Percentiles rank a stretch among this genome's conserved stretches.
These are phyloP conservation scores for Aspergillus piperis DNA, from an alignment of 2,329 filamentous ascomycete species.

Conservation along the genomic window DNA sequence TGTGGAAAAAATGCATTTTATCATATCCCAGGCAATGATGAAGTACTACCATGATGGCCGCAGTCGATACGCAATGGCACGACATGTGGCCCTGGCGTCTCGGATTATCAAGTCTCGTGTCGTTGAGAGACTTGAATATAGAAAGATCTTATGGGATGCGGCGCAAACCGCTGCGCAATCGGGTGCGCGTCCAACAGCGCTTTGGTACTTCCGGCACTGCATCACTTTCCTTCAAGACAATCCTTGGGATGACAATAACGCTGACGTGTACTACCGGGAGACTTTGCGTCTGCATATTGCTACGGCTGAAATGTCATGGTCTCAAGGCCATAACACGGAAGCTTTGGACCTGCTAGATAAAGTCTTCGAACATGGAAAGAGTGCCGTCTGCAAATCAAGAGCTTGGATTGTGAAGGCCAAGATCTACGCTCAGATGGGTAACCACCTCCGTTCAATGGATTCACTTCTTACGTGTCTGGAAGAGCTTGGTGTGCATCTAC, in stretches of 20 bases:
- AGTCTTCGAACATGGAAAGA: slow-evolving; percentile 70
- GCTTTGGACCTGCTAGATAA: slow-evolving; percentile 69
- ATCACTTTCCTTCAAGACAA: slow-evolving; percentile 76
- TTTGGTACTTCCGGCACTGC: slow-evolving; percentile 78
- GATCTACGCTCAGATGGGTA: slow-evolving; percentile 72
- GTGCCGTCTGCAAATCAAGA: slow-evolving; percentile 76
- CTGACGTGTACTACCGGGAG: slow-evolving; percentile 82
- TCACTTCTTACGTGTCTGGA: slow-evolving; percentile 70
- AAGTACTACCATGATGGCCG: slow-evolving; percentile 67
- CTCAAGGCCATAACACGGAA: slow-evolving; percentile 69
- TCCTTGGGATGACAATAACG: slow-evolving; percentile 69
- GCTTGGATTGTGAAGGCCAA: slow-evolving; percentile 82
- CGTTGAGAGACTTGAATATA: slow-evolving; percentile 63
- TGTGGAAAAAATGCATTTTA: slow-evolving; percentile 81
- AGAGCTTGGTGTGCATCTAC: slow-evolving; percentile 68
- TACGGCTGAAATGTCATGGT: slow-evolving; percentile 79
- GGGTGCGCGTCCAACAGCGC: slow-evolving; percentile 77
- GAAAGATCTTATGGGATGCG: slow-evolving; percentile 75
- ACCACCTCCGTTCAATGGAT: slow-evolving; percentile 68
- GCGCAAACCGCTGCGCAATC: slow-evolving; percentile 78
- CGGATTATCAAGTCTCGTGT: slow-evolving; percentile 72
- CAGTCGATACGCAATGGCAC: slow-evolving; percentile 70
- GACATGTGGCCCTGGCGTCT: slow-evolving; percentile 77
- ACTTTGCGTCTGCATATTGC: slow-evolving; percentile 77
- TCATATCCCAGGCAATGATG: slow-evolving; percentile 78